Evolutionary conservation across 1,139 yeast genomes (phyloP).

Genomic region (Kluyveromyces sp.): DNA sequence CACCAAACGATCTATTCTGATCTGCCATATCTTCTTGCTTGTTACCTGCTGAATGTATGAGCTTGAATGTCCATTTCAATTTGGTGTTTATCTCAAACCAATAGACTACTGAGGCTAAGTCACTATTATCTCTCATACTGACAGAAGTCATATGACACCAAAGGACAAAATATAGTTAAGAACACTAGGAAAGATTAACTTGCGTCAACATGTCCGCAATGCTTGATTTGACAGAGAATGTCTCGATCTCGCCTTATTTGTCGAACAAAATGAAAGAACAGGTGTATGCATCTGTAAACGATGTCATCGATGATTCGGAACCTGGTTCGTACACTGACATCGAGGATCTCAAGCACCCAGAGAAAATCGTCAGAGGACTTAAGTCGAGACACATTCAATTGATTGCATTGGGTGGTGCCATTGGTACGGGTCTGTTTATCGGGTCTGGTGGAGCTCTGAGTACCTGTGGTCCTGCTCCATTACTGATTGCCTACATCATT

Average conservation of each 20-base stretch:
- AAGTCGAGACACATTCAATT: constrained; percentile 51
- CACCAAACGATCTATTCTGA: too few species aligned
- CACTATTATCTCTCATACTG: too few species aligned
- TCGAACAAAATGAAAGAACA: constrained; percentile 2
- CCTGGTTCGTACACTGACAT: constrained; percentile 2
- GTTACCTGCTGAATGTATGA: too few species aligned
- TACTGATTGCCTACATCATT: constrained; percentile 42
- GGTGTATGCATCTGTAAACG: background rate
- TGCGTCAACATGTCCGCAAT: background rate
- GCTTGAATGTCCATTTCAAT: too few species aligned
- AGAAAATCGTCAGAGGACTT: constrained; percentile 26
- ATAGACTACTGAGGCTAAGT: too few species aligned
- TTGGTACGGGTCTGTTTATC: constrained; percentile 49
- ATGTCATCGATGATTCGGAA: constrained; percentile 1
- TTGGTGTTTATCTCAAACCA: too few species aligned
- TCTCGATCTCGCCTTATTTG: constrained; percentile 2
- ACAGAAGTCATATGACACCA: too few species aligned
- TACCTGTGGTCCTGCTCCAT: constrained; percentile 46
- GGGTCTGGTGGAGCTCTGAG: constrained; percentile 44
- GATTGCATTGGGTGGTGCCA: constrained; percentile 49
- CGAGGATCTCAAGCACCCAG: background rate
- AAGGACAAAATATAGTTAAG: too few species aligned
- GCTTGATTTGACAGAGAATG: background rate
- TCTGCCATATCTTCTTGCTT: too few species aligned
- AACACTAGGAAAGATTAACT: background rate